Conservation (phyloP, 148 eudicot genomes). For the Rhododendron kiyosumense region DNA sequence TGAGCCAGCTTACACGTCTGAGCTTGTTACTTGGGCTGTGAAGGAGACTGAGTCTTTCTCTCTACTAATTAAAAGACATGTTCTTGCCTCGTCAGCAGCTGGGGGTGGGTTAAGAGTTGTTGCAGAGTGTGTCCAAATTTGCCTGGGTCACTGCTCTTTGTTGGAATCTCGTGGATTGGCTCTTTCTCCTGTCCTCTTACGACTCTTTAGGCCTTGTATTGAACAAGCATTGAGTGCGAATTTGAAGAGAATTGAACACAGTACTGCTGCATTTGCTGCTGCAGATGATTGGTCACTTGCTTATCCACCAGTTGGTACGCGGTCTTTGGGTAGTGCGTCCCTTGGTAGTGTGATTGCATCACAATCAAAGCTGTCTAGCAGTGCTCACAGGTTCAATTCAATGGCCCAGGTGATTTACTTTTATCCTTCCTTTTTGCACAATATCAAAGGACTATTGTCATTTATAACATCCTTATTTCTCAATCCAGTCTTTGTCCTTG, state of each 20-base stretch:
- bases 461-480: background rate
- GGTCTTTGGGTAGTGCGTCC: slow-evolving; percentile 24
- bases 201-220: slow-evolving; percentile 59
- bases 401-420: slow-evolving; percentile 69
- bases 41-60: slow-evolving; percentile 56
- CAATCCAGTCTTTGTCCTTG: background rate
- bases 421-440: background rate
- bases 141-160: slow-evolving; percentile 68
- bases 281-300: slow-evolving; percentile 78
- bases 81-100: slow-evolving; percentile 57
- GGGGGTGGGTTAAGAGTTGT: slow-evolving; percentile 68
- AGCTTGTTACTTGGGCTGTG: slow-evolving; percentile 86
- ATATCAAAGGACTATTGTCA: background rate
- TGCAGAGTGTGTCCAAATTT: slow-evolving; percentile 62
- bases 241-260: slow-evolving; percentile 66
- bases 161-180: slow-evolving; percentile 77
- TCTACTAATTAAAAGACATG: slow-evolving; percentile 47
- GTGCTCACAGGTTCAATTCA: slow-evolving; percentile 72
- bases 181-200: slow-evolving; percentile 62
- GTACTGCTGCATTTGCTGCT: slow-evolving; percentile 73
- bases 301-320: slow-evolving; percentile 39
- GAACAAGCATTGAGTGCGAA: slow-evolving; percentile 63
- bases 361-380: slow-evolving; percentile 67
- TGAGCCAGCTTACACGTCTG: slow-evolving; percentile 69
- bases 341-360: slow-evolving; percentile 29